Percentiles rank a stretch among this genome's conserved stretches.
phyloP scores from a whole-genome alignment of 495 filamentous ascomycete genomes.

The Aspergillus nidulans region DNA sequence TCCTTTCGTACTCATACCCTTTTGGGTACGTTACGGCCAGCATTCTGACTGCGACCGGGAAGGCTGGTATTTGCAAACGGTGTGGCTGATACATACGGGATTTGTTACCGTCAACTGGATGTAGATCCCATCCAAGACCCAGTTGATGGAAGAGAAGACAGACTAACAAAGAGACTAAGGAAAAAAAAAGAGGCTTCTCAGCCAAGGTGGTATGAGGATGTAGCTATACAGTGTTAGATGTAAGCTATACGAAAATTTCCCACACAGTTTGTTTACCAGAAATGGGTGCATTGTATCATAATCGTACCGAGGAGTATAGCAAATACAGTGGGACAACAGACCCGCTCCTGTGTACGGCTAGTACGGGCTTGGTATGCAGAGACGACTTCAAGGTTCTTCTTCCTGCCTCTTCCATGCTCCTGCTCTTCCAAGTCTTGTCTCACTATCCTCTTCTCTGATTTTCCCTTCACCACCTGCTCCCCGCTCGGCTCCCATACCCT shows the following conservation, averaged over 20 bases:
- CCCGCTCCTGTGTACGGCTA: slow-evolving; percentile 12
- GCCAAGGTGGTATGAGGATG: too few relatives aligned
- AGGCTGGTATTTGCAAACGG: neutral
- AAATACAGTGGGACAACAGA: slow-evolving; percentile 13
- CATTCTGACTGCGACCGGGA: neutral
- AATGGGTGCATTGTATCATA: neutral
- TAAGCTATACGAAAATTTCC: too few relatives aligned
- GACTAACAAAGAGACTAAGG: too few relatives aligned
- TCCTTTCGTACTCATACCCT: neutral
- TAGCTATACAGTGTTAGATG: too few relatives aligned
- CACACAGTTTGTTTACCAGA: too few relatives aligned
- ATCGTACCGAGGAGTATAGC: neutral
- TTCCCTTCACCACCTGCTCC: slow-evolving; percentile 3
- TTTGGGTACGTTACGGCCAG: neutral
- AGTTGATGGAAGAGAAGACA: too few relatives aligned
- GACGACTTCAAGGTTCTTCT: neutral
- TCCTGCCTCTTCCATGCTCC: slow-evolving; percentile 3
- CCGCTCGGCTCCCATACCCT: neutral
- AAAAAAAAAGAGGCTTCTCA: too few relatives aligned
- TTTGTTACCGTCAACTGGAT: neutral
- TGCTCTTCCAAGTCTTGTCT: neutral
- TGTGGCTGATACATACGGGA: neutral
- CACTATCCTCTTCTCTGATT: slow-evolving; percentile 16
- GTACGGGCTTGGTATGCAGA: slow-evolving; percentile 8
- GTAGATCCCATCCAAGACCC: too few relatives aligned